phyloP scores from a whole-genome alignment of 2,329 filamentous ascomycete genomes.

The Phialophora tarda region DNA sequence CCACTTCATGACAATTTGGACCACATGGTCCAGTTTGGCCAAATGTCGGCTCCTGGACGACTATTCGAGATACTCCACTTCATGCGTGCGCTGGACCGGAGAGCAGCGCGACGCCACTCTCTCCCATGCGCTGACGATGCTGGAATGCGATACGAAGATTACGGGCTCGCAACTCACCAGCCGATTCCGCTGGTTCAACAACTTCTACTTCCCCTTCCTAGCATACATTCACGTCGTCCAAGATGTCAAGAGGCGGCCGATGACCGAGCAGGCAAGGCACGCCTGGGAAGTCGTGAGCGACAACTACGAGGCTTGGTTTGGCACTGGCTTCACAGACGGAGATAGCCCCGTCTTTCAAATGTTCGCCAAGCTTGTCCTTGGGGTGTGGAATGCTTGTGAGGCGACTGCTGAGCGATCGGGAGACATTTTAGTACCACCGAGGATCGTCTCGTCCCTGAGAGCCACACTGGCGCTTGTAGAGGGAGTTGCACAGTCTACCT shows the following conservation, averaged over 20 bases:
- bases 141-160: slow-evolving; percentile 56
- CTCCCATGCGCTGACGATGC: slow-evolving; percentile 45
- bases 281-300: slow-evolving; percentile 56
- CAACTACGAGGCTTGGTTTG: slow-evolving; percentile 50
- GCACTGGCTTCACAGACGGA: not conserved
- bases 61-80: slow-evolving; percentile 45
- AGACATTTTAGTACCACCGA: slow-evolving; percentile 36
- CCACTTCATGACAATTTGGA: slow-evolving; percentile 58
- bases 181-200: slow-evolving; percentile 51
- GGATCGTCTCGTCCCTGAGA: slow-evolving; percentile 44
- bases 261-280: slow-evolving; percentile 42
- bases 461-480: slow-evolving; percentile 33
- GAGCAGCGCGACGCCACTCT: slow-evolving; percentile 43
- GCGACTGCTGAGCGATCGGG: slow-evolving; percentile 26
- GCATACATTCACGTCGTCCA: slow-evolving; percentile 56
- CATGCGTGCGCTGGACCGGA: slow-evolving; percentile 40
- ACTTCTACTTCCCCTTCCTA: slow-evolving; percentile 56
- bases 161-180: slow-evolving; percentile 50
- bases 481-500: slow-evolving; percentile 6
- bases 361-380: slow-evolving; percentile 49
- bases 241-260: slow-evolving; percentile 50
- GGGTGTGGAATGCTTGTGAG: slow-evolving; percentile 50
- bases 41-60: slow-evolving; percentile 59
- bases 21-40: slow-evolving; percentile 53
- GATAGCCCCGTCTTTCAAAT: slow-evolving; percentile 40